Conservation (phyloP, 2,329 filamentous ascomycete genomes). For the Pyricularia sp. region DNA sequence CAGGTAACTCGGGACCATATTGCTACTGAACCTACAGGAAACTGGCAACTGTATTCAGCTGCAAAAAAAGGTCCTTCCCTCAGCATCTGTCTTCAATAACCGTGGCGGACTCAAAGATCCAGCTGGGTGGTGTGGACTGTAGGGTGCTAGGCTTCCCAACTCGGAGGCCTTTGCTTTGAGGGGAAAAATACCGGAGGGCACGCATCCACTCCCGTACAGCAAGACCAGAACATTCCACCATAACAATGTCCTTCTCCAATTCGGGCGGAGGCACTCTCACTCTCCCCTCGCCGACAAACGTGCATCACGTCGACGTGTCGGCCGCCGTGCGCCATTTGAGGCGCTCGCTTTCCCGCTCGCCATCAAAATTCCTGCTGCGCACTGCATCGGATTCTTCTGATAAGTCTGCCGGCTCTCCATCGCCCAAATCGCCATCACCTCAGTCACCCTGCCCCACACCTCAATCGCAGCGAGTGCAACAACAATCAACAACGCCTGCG, state of each 20-base stretch:
- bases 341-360: conserved; percentile 83
- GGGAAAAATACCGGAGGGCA: neutral
- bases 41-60: neutral
- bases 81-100: neutral
- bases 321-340: conserved; percentile 71
- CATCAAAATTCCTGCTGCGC: conserved; percentile 67
- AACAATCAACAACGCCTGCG: conserved; percentile 3
- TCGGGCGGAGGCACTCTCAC: conserved; percentile 65
- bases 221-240: conserved; percentile 11
- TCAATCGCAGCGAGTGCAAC: conserved; percentile 5
- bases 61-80: neutral
- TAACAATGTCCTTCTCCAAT: conserved; percentile 44
- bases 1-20: neutral
- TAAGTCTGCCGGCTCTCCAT: conserved; percentile 30
- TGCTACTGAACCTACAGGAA: neutral
- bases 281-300: conserved; percentile 72
- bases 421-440: conserved; percentile 42
- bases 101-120: neutral
- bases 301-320: conserved; percentile 70
- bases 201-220: neutral
- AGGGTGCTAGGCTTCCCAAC: neutral
- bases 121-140: neutral
- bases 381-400: conserved; percentile 33
- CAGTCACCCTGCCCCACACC: conserved; percentile 34
- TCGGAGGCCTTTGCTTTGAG: neutral